Evolutionary conservation across 2,329 filamentous ascomycete species (phyloP), one percentile per base, ranked within the genome.

Genomic region (Aphanocladium album): DNA sequence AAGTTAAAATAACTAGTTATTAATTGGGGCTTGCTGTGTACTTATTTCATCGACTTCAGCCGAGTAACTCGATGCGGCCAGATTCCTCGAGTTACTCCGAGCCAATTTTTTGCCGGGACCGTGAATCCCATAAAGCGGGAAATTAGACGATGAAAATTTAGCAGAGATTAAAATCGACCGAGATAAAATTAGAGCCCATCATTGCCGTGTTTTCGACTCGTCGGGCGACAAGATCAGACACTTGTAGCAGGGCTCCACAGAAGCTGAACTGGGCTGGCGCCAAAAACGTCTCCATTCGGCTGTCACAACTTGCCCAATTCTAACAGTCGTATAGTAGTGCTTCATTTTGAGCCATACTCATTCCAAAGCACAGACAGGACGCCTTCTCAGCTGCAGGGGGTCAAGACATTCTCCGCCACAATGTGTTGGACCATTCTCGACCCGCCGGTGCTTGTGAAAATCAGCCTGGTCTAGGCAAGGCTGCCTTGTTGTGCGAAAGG

Each of bases 381-480:
- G 47, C 39, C 49, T 25, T 37, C 23, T 35, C n/a, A 51, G 35
- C 33, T 39, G 23, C 23, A 11, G 25, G 45, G 35, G 45, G 39
- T 17, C 11, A 39, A 49, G 45, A 23, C 27, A 33, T 43, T 16
- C 39, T 55, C 45, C 49, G 55, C 56, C 56, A 43, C 56, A 23
- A 33, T 17, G 46, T 3, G 35, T 33, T 41, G 47, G 46, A 4
- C 23, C 12, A 39, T 58, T 58, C n/a, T 51, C 56, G 54, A 43
- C 30, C 54, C 54, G 19, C 9, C n/a, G n/a, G 21, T 30, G 56
- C 55, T 45, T 51, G 56, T 45, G 56, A 23, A 53, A 59, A 33
- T 52, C 57, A 46, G 57, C 57, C 56, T 25, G 23, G 57, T 50
- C 57, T 33, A 59, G 47, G n/a, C 47, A 53, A 59, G 57, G 49